Evolutionary conservation across 331 rosid genomes (phyloP).

Genomic region (Malus hybrid): DNA sequence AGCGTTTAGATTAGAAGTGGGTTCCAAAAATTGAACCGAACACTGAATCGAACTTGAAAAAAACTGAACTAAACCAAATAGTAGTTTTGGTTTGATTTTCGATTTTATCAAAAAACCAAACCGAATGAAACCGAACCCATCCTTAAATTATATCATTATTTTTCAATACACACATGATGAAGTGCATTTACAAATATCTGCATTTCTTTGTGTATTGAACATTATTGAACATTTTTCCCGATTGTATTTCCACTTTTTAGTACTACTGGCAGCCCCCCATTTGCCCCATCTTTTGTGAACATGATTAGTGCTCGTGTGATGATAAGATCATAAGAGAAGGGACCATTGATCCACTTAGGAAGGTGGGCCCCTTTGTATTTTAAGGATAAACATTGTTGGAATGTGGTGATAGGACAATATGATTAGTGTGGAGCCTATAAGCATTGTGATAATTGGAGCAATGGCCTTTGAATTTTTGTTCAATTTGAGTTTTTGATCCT

Average conservation of each 20-base stretch:
- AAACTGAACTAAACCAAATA: no score
- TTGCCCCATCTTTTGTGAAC: constrained; percentile 46
- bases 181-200: not conserved
- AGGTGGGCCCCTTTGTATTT: constrained; percentile 16
- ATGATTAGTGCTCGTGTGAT: constrained; percentile 35
- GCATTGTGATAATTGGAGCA: no score
- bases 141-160: no score
- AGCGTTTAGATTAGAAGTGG: no score
- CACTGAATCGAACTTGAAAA: no score
- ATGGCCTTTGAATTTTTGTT: no score
- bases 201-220: not conserved
- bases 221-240: not conserved
- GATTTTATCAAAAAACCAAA: no score
- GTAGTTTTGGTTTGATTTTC: no score
- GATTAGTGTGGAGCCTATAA: constrained; percentile 44
- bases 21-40: no score
- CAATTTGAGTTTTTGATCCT: no score
- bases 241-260: constrained; percentile 11
- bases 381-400: constrained; percentile 32
- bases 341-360: constrained; percentile 36
- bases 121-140: no score
- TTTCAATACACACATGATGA: not conserved
- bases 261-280: constrained; percentile 1
- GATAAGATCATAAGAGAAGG: constrained; percentile 9
- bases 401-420: constrained; percentile 43